Percentiles rank a stretch among this genome's conserved stretches.
Evolutionary conservation across 768 basidiomycete genomes (phyloP).

Genomic region (Kwoniella botswanensis): DNA sequence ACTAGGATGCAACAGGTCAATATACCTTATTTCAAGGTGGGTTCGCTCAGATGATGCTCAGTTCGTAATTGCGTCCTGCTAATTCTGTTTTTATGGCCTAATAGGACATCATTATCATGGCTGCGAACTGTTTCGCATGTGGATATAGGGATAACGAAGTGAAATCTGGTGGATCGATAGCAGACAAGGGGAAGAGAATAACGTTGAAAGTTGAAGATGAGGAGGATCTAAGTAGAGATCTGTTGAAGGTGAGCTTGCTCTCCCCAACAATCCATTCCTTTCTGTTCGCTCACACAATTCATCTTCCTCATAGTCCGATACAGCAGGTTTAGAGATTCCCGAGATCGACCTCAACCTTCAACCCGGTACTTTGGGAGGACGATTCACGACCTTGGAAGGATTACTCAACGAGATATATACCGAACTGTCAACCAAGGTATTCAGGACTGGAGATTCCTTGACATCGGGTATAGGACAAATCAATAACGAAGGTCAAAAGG

Average conservation of each 20-base stretch:
- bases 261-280: not conserved
- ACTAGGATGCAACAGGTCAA: constrained; percentile 95
- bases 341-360: constrained; percentile 92
- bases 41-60: constrained; percentile 22
- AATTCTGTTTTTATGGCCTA: not conserved
- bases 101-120: constrained; percentile 96
- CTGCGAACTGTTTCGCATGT: constrained; percentile 92
- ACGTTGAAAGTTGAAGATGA: constrained; percentile 86
- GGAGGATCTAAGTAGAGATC: constrained; percentile 89
- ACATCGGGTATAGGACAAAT: constrained; percentile 53
- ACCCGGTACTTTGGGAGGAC: constrained; percentile 91
- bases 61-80: too few relatives aligned
- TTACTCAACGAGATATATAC: constrained; percentile 93
- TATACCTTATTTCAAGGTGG: constrained; percentile 96
- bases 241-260: constrained; percentile 74
- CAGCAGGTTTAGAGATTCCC: constrained; percentile 83
- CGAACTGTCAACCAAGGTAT: constrained; percentile 86
- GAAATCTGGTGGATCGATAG: constrained; percentile 89
- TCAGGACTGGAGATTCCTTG: constrained; percentile 65
- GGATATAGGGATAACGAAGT: constrained; percentile 98
- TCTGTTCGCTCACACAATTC: too few relatives aligned
- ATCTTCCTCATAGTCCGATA: constrained; percentile 73
- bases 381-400: constrained; percentile 97
- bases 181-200: constrained; percentile 82
- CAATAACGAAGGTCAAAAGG: constrained; percentile 58